Evolutionary conservation across 148 eudicot genomes (phyloP), one percentile per base, ranked within the genome.

Genomic region (Limonium bicolor): DNA sequence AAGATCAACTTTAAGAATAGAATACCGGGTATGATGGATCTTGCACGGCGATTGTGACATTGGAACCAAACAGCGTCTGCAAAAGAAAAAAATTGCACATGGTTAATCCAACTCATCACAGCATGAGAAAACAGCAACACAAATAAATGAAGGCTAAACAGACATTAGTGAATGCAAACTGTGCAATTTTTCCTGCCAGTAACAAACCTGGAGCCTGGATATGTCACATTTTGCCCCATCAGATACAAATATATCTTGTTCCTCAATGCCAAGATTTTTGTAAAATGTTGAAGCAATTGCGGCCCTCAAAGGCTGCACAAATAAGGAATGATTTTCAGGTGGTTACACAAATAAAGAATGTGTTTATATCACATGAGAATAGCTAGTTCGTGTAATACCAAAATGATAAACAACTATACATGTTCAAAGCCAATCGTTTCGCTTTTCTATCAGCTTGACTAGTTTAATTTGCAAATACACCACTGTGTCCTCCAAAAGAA

Each of bases 171-270:
- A n/a, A n/a, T n/a, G 46, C 46, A 22, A 23, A 22, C 29, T 6
- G 13, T 24, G 6, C 5, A 22, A 24, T n/a, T 17, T 22, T n/a
- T 24, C 24, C 28, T 13, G 28, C 25, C 7, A 12, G 15, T 41
- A 41, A 25, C 55, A 23, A 36, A 86, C 96, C 96, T 86, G 96
- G 56, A 86, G 96, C 30, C 96, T 76, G 36, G 88, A 66, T 61
- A 82, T 86, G 68, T 86, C 96, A 78, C 82, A 78, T 72, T 86
- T 86, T 23, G 96, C 94, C 56, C 96, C 96, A 62, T 78, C 96
- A 31, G 96, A 86, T 32, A 86, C 94, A 69, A 86, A 86, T 36
- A 86, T 78, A 67, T 86, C 92, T 58, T 66, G 68, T 47, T 73
- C 94, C 54, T 75, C 96, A 60, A 86, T 78, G 47, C 85, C 94